Evolutionary conservation across 306 rosid genomes (phyloP).

Genomic region (Biancaea sappan): DNA sequence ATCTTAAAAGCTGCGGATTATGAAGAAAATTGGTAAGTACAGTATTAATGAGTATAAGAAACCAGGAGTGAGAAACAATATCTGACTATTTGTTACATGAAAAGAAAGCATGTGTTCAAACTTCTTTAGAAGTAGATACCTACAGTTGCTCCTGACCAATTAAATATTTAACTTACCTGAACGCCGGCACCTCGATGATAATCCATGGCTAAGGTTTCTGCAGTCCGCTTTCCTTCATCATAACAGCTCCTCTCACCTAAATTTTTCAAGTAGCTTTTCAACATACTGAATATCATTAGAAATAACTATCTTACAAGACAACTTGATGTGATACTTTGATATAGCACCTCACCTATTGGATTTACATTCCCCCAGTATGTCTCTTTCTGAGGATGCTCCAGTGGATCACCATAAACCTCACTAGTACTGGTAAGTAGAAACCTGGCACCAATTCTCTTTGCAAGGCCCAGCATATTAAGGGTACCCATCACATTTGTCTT

Average conservation of each 20-base stretch:
- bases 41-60: not conserved
- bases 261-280: constrained; percentile 16
- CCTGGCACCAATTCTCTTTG: constrained; percentile 86
- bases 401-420: constrained; percentile 96
- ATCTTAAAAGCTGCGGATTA: not conserved
- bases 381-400: constrained; percentile 98
- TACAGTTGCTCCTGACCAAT: constrained; percentile 11
- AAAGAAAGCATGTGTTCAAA: not conserved
- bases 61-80: not conserved
- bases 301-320: not conserved
- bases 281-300: constrained; percentile 27
- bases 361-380: constrained; percentile 99
- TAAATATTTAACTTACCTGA: constrained; percentile 58
- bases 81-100: not conserved
- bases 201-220: constrained; percentile 93
- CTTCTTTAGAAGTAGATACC: not conserved
- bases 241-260: constrained; percentile 97
- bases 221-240: constrained; percentile 97
- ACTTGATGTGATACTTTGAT: not conserved
- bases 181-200: constrained; percentile 98
- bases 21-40: not conserved
- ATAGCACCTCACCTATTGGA: constrained; percentile 79
- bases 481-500: constrained; percentile 93
- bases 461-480: constrained; percentile 82
- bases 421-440: constrained; percentile 84